Conservation (phyloP, 2,329 filamentous ascomycete species). For the Pyricularia sp. region DNA sequence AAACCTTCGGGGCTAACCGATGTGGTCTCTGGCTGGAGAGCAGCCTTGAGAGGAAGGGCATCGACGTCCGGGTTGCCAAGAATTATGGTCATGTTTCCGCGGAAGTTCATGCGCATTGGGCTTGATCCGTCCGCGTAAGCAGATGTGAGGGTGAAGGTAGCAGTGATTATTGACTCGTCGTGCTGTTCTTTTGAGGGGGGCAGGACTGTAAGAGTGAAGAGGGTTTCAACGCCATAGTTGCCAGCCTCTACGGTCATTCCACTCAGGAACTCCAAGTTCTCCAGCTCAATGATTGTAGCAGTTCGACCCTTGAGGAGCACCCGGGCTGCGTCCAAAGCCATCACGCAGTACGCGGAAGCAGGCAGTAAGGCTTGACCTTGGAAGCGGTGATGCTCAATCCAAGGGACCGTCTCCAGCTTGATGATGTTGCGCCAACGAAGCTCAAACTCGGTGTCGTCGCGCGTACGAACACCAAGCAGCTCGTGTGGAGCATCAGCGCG, state of each 20-base stretch:
- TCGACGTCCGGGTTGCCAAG: conserved; percentile 15
- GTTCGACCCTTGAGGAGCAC: conserved; percentile 12
- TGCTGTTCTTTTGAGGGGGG: conserved; percentile 5
- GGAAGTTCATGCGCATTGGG: conserved; percentile 23
- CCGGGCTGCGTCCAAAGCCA: conserved; percentile 30
- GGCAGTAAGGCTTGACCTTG: conserved; percentile 31
- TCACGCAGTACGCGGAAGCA: conserved; percentile 31
- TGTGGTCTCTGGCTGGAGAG: conserved; percentile 17
- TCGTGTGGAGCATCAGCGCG: conserved; percentile 7
- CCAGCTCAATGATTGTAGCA: conserved; percentile 18
- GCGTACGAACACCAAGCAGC: conserved; percentile 8
- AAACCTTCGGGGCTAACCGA: conserved; percentile 19
- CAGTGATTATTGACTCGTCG: conserved; percentile 14
- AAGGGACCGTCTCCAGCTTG: conserved; percentile 15
- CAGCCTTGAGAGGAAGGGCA: conserved; percentile 15
- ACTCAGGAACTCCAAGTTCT: conserved; percentile 18
- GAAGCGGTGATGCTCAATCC: conserved; percentile 27
- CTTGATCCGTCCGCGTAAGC: conserved; percentile 17
- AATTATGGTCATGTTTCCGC: conserved; percentile 18
- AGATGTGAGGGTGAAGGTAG: conserved; percentile 21
- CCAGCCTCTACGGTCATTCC: conserved; percentile 21
- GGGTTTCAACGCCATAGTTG: conserved; percentile 20
- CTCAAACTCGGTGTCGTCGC: conserved; percentile 8
- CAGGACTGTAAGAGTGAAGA: conserved; percentile 21
- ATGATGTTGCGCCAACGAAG: conserved; percentile 15